Evolutionary conservation across 345 rosid genomes (phyloP), one percentile per base, ranked within the genome.

Genomic region (Nasturtium officinale): DNA sequence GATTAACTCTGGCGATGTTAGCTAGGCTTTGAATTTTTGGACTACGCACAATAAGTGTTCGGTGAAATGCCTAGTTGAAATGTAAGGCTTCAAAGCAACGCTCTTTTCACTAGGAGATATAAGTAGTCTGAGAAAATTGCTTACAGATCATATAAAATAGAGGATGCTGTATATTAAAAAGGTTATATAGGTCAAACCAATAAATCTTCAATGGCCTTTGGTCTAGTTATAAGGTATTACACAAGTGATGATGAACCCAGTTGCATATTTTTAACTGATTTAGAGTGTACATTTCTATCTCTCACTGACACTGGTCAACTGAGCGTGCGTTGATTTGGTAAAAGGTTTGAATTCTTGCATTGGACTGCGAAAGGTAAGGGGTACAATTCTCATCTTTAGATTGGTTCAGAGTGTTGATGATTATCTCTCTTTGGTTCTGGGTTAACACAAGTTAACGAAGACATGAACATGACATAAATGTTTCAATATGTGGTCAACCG

Each of bases 391-490:
- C 53, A 68, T 68, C 13, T 55, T 55, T 40, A 17, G 18, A 54
- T 54, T 67, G n/a, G 42, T 26, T 67, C 9, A 53, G 2, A 38
- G 18, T 53, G 40, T 16, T 4, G 61, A 26, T 23, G 17, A 52
- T 40, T 15, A 15, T 26, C 33, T 28, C 1, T 26, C 5, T 54
- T 55, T 55, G 20, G 52, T 68, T 54, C 6, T 25, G 1, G 1
- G 4, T 28, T 1, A 53, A 20, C n/a, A 30, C 17, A 23, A 25
- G 30, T 68, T 55, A 5, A 43, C 54, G 32, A 57, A 5, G 7
- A 16, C 59, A 6, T 59, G 75, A 71, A 70, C 58, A 4, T 32
- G 57, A 69, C 57, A 58, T 37, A 32, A 58, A 58, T 33, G 74
- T 45, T 70, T 57, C 58, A 47, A 70, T 59, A 58, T 46, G 48